Conservation (phyloP, 805 yeast genomes). For the Saturnispora saitoi region DNA sequence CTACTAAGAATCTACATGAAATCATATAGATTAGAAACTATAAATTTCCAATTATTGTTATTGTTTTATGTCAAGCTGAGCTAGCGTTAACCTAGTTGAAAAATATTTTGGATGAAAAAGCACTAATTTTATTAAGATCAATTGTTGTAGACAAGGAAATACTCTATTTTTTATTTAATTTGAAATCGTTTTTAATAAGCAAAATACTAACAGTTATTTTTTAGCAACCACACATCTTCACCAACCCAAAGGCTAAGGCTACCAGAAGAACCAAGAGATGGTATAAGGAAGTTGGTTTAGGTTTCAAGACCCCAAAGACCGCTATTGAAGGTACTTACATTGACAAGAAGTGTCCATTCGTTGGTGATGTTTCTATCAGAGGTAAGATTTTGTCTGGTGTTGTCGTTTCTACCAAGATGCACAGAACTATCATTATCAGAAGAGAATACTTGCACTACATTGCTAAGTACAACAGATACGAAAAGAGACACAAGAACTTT, state of each 20-base stretch:
- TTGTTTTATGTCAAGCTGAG: no score
- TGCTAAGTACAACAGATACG: slow-evolving; percentile 99
- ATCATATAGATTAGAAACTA: not conserved
- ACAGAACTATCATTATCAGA: slow-evolving; percentile 99
- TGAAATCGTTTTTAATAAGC: not conserved
- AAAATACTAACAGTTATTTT: not conserved
- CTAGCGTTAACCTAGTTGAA: no score
- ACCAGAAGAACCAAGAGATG: slow-evolving; percentile 99
- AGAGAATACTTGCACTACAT: slow-evolving; percentile 99
- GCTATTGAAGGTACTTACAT: slow-evolving; percentile 98
- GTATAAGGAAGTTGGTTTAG: slow-evolving; percentile 99
- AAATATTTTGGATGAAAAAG: no score
- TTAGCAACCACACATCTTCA: slow-evolving; percentile 99
- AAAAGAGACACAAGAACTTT: slow-evolving; percentile 99
- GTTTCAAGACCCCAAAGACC: slow-evolving; percentile 99
- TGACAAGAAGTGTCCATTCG: slow-evolving; percentile 99
- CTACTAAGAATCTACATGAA: no score
- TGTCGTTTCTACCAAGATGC: slow-evolving; percentile 99
- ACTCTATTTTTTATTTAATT: not conserved
- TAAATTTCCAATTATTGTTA: no score
- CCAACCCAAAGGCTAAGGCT: slow-evolving; percentile 99
- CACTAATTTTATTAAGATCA: no score
- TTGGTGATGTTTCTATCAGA: slow-evolving; percentile 95
- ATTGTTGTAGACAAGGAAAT: not conserved
- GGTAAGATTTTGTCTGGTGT: slow-evolving; percentile 99